Evolutionary conservation across 768 basidiomycete species (phyloP).

Genomic region (Lactarius evosmus): DNA sequence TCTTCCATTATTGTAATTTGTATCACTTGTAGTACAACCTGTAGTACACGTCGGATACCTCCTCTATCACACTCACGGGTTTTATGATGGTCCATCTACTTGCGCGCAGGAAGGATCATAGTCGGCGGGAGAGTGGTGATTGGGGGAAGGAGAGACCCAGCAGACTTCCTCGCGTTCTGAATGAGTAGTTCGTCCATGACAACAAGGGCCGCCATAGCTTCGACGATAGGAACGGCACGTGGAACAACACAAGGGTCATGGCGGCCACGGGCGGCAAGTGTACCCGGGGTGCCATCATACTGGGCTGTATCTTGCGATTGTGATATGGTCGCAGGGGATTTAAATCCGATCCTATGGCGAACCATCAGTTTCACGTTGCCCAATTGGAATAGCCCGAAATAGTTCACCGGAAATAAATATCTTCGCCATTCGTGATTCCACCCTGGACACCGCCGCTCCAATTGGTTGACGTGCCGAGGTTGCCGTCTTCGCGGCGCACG

Average conservation of each 20-base stretch:
- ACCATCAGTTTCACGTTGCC: background rate
- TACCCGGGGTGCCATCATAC: constrained; percentile 89
- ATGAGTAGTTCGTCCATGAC: constrained; percentile 91
- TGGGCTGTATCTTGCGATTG: constrained; percentile 86
- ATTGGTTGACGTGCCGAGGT: constrained; percentile 83
- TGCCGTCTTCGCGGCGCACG: constrained; percentile 58
- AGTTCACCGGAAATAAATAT: constrained; percentile 90
- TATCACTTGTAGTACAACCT: constrained; percentile 11
- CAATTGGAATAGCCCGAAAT: constrained; percentile 6
- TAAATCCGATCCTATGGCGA: constrained; percentile 79
- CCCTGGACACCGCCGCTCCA: constrained; percentile 98
- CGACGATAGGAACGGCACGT: constrained; percentile 95
- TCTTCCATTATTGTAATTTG: constrained; percentile 16
- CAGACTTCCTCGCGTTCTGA: constrained; percentile 78
- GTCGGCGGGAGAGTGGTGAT: constrained; percentile 88
- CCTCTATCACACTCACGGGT: constrained; percentile 15
- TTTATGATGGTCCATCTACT: constrained; percentile 7
- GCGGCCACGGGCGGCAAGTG: constrained; percentile 85
- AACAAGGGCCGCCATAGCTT: constrained; percentile 95
- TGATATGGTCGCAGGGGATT: constrained; percentile 97
- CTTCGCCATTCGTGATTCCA: constrained; percentile 95
- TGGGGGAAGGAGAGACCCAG: constrained; percentile 75
- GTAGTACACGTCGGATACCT: constrained; percentile 16
- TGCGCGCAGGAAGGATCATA: constrained; percentile 52
- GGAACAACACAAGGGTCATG: constrained; percentile 99